phyloP scores from a whole-genome alignment of 805 yeast genomes.

The Candida maltosa region DNA sequence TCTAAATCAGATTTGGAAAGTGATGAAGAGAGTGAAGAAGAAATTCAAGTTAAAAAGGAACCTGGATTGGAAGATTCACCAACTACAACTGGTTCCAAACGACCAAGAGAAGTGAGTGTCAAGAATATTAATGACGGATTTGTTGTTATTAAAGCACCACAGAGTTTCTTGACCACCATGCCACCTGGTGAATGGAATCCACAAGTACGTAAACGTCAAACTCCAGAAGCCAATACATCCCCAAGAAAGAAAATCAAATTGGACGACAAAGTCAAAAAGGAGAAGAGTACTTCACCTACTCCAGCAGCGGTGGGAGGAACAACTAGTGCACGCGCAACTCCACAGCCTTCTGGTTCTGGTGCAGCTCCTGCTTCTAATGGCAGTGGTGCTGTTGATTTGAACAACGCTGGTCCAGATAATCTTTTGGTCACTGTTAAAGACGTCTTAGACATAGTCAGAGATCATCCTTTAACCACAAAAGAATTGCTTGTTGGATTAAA shows the following conservation, averaged over 20 bases:
- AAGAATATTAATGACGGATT: conserved; percentile 32
- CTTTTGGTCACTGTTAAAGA: conserved; percentile 66
- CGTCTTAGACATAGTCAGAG: conserved; percentile 58
- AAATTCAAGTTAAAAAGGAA: conserved; percentile 9
- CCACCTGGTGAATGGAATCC: conserved; percentile 89
- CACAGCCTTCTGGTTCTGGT: conserved; percentile 12
- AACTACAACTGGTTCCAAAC: background rate
- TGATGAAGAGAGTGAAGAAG: conserved; percentile 54
- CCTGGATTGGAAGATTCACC: too few species aligned
- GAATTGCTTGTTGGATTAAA: conserved; percentile 60
- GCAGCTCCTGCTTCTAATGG: background rate
- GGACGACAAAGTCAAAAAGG: conserved; percentile 27
- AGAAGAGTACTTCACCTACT: conserved; percentile 7
- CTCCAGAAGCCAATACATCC: conserved; percentile 16
- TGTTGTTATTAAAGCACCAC: conserved; percentile 63
- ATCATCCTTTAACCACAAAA: conserved; percentile 58
- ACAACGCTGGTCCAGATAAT: conserved; percentile 35
- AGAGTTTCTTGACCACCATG: conserved; percentile 57
- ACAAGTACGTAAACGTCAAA: conserved; percentile 36
- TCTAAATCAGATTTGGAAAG: conserved; percentile 55
- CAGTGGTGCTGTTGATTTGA: conserved; percentile 28
- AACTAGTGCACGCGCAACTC: background rate
- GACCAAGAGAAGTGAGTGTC: conserved; percentile 19
- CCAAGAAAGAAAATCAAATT: conserved; percentile 39
- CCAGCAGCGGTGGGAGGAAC: conserved; percentile 11